Evolutionary conservation across 371 early-diverging fungal species (phyloP), one percentile per base, ranked within the genome.

Genomic region (Mucor sp.): DNA sequence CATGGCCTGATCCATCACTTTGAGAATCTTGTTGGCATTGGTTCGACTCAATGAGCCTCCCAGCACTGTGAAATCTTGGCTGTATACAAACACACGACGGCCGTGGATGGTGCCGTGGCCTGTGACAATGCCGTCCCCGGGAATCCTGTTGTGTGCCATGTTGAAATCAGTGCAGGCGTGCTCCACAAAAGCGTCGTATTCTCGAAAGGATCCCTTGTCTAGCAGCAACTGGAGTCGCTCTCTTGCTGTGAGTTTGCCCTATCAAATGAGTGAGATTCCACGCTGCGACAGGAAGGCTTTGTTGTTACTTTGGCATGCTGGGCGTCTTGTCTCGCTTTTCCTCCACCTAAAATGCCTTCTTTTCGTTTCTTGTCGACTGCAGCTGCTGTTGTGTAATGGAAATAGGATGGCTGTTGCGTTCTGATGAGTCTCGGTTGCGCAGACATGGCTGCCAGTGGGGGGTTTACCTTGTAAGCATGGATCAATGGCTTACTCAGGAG

Each of bases 221-320:
- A 98, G 68, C 62, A 98, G 81, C n/a, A 97, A 82, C 63, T 86
- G 87, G 41, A 97, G 77, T 23, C 98, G 86, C 79, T 98, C 98
- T 63, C 98, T 89, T 47, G 97, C 97, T n/a, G 98, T 97, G 39
- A 98, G 82, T 78, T 97, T 97, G 48, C 98, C 97, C 93, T 95
- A 41, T 32, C n/a, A 17, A 3, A 19, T 17, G 6, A 17, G 4
- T 41, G 17, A 41, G 4, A 30, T 21, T 12, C n/a, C n/a, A 1
- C 25, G 21, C 0, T 28, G 1, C 17, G 9, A 35, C 32, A 30
- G 15, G 33, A 62, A 9, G 39, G 23, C 3, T 17, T 5, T 6
- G 21, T 35, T 39, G 15, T 56, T 84, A 92, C 94, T 89, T 95
- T 96, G 58, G 79, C 83, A 80, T 97, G 98, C 81, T 97, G 98